Conservation (phyloP, 768 basidiomycete species). For the Suillus brevipes region DNA sequence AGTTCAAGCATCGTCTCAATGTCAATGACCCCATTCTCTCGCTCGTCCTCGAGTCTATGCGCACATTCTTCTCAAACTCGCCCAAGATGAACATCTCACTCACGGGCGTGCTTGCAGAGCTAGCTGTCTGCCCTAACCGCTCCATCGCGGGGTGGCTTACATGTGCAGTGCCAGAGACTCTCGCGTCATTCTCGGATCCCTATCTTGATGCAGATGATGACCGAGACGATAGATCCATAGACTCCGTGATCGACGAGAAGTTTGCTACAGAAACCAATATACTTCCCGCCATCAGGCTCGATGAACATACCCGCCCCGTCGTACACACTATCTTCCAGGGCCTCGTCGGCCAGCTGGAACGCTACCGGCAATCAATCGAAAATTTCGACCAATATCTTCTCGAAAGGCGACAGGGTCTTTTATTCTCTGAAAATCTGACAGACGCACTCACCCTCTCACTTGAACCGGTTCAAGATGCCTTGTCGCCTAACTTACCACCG, state of each 20-base stretch:
- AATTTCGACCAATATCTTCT: slow-evolving; percentile 82
- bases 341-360: slow-evolving; percentile 78
- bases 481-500: slow-evolving; percentile 37
- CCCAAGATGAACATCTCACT: slow-evolving; percentile 87
- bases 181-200: neutral
- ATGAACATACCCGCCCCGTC: slow-evolving; percentile 74
- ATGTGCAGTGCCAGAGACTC: slow-evolving; percentile 50
- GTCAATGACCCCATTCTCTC: slow-evolving; percentile 76
- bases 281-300: slow-evolving; percentile 66
- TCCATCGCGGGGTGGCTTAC: slow-evolving; percentile 89
- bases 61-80: slow-evolving; percentile 81
- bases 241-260: slow-evolving; percentile 69
- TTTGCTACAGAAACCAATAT: slow-evolving; percentile 55
- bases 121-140: slow-evolving; percentile 84
- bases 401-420: slow-evolving; percentile 84
- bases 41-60: slow-evolving; percentile 65
- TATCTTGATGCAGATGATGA: slow-evolving; percentile 42
- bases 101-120: slow-evolving; percentile 75
- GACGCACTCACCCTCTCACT: slow-evolving; percentile 81
- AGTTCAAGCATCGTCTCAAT: slow-evolving; percentile 72
- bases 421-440: slow-evolving; percentile 89
- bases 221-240: slow-evolving; percentile 80
- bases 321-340: slow-evolving; percentile 80
- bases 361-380: slow-evolving; percentile 71
- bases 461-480: slow-evolving; percentile 46